phyloP scores from a whole-genome alignment of 1,139 yeast species.

The Wickerhamomyces sp. region DNA sequence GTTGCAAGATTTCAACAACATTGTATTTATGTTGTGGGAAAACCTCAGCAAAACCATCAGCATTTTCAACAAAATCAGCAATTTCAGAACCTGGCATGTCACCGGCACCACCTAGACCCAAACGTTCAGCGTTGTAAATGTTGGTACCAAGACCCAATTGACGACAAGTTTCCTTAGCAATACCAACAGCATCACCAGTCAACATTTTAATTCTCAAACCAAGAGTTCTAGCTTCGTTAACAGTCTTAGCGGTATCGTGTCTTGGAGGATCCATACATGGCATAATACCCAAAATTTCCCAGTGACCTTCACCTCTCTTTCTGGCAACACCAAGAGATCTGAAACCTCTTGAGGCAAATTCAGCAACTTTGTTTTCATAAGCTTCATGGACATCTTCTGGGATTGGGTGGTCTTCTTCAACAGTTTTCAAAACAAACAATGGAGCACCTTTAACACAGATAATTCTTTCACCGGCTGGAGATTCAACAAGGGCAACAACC shows the following conservation, averaged over 20 bases:
- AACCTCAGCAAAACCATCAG: slow-evolving; percentile 96
- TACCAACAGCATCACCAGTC: slow-evolving; percentile 99
- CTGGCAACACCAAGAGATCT: slow-evolving; percentile 98
- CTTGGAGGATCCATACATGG: slow-evolving; percentile 99
- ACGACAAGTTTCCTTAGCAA: slow-evolving; percentile 98
- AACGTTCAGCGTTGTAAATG: slow-evolving; percentile 96
- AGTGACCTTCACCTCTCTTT: slow-evolving; percentile 98
- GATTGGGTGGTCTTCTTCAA: slow-evolving; percentile 93
- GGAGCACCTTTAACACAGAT: slow-evolving; percentile 99
- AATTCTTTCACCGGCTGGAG: slow-evolving; percentile 95
- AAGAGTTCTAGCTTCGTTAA: slow-evolving; percentile 84
- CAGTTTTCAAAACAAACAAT: slow-evolving; percentile 89
- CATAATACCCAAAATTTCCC: slow-evolving; percentile 97
- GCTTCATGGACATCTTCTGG: slow-evolving; percentile 93
- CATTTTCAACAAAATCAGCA: slow-evolving; percentile 93
- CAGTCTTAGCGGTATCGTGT: slow-evolving; percentile 96
- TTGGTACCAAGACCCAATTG: slow-evolving; percentile 95
- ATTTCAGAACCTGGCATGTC: slow-evolving; percentile 95
- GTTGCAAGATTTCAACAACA: slow-evolving; percentile 85
- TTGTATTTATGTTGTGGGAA: slow-evolving; percentile 96
- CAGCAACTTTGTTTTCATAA: slow-evolving; percentile 96
- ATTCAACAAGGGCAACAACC: slow-evolving; percentile 90
- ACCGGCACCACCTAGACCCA: slow-evolving; percentile 95
- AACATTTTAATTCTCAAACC: slow-evolving; percentile 97
- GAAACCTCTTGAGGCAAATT: slow-evolving; percentile 98